Base-by-base conservation (phyloP, 2,329 filamentous ascomycete genomes). In the Alternaria sp. region DNA sequence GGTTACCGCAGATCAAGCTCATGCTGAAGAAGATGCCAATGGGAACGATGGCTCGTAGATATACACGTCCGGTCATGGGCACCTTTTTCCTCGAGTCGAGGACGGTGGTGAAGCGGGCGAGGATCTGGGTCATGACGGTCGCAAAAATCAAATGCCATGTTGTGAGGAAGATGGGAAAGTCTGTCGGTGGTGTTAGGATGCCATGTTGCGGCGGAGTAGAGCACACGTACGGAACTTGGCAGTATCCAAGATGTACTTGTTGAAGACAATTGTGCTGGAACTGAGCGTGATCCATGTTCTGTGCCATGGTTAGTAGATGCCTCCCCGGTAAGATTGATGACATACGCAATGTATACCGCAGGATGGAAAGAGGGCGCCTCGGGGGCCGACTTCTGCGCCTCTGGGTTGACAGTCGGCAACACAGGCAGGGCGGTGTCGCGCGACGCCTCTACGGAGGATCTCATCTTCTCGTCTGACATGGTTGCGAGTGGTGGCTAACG, bases 81-180 rank as follows among this genome's bases (percentile, higher is more conserved):
- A 98, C 93, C 41, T 90, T 91, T 83, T 97, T 97, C 72, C 95
- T 89, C 69, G 93, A 93, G 81, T 99, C 95, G 65, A 99, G 90
- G 53, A 96, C 83, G 37, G 84, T 90, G 40, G 94, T 98, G 76
- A 92, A 96, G 72, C 92, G 90, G 50, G 95, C 93, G 77, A 99
- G 87, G 69, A 97, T 75, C 80, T 98, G 95, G 67, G 95, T 99
- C 85, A 97, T 94, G 76, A 97, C 77, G 34, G 93, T 97, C 65
- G 95, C 93, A 75, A 98, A 98, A 28, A 88, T 82, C 80, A 98
- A 83, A 83, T 99, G 95, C 89, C 94, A 99, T 84, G 94, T 96
- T 61, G 77, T 79, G 65, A 99, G 86, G 74, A 97, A 88, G 73
- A 93, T 90, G 54, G 74, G 69, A n/a, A 61, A 72, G 42, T 70